A percentile compares a stretch with the other conserved stretches of the same genome.
phyloP scores from a whole-genome alignment of 305 asterid genomes.

The Plantago lanceolata region DNA sequence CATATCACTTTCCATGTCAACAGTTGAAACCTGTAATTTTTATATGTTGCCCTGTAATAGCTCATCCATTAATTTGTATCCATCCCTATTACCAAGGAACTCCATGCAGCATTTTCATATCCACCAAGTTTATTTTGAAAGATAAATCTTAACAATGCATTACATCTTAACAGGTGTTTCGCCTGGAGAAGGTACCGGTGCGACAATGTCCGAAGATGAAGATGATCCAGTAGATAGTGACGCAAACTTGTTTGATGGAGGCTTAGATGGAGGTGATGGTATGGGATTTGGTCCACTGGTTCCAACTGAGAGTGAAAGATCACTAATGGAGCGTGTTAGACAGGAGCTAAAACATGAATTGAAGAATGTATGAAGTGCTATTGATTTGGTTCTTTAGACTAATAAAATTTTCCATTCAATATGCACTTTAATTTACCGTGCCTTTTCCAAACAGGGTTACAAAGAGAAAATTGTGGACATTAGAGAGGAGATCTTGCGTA shows the following conservation, averaged over 20 bases:
- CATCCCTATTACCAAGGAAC: neutral
- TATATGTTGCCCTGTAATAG: too few relatives aligned
- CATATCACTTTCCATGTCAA: neutral
- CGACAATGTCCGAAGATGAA: constrained; percentile 62
- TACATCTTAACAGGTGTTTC: constrained; percentile 38
- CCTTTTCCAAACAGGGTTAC: constrained; percentile 37
- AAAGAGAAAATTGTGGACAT: constrained; percentile 58
- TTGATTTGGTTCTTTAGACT: neutral
- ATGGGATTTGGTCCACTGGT: constrained; percentile 55
- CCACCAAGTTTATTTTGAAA: neutral
- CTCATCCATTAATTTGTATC: too few relatives aligned
- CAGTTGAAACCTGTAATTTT: neutral
- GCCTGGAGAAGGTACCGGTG: constrained; percentile 61
- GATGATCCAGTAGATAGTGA: constrained; percentile 54
- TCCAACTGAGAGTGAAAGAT: constrained; percentile 56
- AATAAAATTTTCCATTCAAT: neutral
- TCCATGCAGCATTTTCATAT: neutral
- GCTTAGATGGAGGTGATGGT: constrained; percentile 41
- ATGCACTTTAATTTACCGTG: neutral
- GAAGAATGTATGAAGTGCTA: constrained; percentile 33
- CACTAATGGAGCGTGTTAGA: constrained; percentile 65
- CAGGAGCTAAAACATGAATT: constrained; percentile 61
- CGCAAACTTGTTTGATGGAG: constrained; percentile 39
- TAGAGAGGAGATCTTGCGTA: constrained; percentile 55
- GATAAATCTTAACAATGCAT: neutral